A percentile compares a stretch with the other conserved stretches of the same genome.
Evolutionary conservation across 345 rosid genomes (phyloP).

Genomic region (Eucalyptus albens): DNA sequence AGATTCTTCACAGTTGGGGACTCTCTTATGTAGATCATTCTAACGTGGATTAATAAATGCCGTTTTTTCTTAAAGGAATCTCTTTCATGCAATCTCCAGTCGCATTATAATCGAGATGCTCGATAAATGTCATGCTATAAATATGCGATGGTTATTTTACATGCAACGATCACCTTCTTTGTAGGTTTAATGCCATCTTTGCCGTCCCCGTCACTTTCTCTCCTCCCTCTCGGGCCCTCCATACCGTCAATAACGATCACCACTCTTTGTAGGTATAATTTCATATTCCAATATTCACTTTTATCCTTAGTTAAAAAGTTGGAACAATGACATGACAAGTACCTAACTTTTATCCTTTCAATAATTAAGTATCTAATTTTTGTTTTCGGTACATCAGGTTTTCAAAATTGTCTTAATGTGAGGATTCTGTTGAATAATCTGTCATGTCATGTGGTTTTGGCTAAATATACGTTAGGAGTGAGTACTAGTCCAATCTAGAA

Average conservation of each 20-base stretch:
- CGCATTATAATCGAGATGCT: neutral
- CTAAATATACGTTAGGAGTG: neutral
- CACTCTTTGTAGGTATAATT: neutral
- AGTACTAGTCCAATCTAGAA: rapidly evolving
- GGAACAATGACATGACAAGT: neutral
- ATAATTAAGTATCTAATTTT: neutral
- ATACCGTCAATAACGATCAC: neutral
- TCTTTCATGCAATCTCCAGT: neutral
- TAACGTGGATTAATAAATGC: neutral
- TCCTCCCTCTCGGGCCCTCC: neutral
- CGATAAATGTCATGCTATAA: neutral
- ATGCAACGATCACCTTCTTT: neutral
- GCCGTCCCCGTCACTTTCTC: neutral
- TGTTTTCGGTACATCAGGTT: neutral
- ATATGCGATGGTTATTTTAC: neutral
- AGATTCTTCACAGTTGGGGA: neutral
- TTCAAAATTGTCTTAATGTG: neutral
- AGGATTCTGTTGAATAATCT: neutral
- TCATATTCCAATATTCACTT: neutral
- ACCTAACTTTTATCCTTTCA: neutral
- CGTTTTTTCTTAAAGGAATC: neutral
- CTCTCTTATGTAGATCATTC: neutral
- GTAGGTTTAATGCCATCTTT: too few species aligned
- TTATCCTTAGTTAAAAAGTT: neutral
- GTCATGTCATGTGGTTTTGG: neutral